Base-by-base conservation (phyloP, 768 basidiomycete species). In the Rhizopogon rudus region DNA sequence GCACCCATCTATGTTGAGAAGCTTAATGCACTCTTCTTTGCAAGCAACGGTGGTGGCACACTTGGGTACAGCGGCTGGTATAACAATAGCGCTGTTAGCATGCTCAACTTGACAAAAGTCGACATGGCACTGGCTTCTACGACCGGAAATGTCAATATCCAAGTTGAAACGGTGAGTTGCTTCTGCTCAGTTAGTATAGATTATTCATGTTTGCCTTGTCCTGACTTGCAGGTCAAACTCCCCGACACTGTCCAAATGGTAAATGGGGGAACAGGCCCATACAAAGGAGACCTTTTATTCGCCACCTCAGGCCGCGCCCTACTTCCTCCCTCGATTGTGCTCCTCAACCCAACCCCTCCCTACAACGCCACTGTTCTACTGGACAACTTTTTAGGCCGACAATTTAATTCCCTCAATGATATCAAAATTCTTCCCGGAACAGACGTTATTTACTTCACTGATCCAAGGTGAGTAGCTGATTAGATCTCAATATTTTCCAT, bases 371-470 rank as follows among this genome's bases (percentile, higher is more conserved):
- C 86, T 0, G 78, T 87, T 31, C 67, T 92, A 13, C 67, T 92
- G 57, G 87, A 91, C 69, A 92, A 91, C 71, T 89, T 79, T 69
- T 87, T 81, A 61, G 89, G 89, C 1, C 75, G 87, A 3, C 88
- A 90, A 59, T 93, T 91, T 71, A 91, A 88, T 69, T 89, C 89
- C 1, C 66, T 92, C 49, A 89, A 91, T 65, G 90, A 93, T 59
- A 75, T 87, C 56, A 90, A 88, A 61, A 73, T 90, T 3, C 83
- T 89, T 51, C 87, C 86, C 1, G 67, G 69, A 3, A 86, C 78
- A 57, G 82, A 83, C 40, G 80, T 80, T 39, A 60, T 91, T 2
- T 90, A 86, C 71, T 90, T 92, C 70, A 91, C 89, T 0, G 89
- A 93, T 62, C 75, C 76, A 13, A 72, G 75, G 81, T 90, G 71